Conservation (phyloP, 495 filamentous ascomycete genomes). For the Aspergillus wentii region DNA sequence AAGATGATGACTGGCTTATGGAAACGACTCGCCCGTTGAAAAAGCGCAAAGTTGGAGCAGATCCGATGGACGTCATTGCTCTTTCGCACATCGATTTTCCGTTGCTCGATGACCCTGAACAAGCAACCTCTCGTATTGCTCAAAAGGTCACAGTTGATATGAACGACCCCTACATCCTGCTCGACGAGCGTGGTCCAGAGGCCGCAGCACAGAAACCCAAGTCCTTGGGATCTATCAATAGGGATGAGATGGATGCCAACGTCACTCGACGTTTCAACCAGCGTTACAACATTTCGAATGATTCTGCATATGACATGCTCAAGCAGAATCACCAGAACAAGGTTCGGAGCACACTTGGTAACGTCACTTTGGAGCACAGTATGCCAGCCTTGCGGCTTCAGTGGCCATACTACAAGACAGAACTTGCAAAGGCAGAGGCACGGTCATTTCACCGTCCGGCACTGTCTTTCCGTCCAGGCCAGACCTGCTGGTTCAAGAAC, state of each 20-base stretch:
- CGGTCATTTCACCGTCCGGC: slow-evolving; percentile 87
- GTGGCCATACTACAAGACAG: slow-evolving; percentile 90
- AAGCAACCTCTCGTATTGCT: slow-evolving; percentile 60
- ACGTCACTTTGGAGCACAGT: slow-evolving; percentile 82
- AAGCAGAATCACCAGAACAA: slow-evolving; percentile 97
- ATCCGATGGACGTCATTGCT: slow-evolving; percentile 37
- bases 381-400: slow-evolving; percentile 84
- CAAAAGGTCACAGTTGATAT: slow-evolving; percentile 80
- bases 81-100: slow-evolving; percentile 44
- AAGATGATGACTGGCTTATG: slow-evolving; percentile 47
- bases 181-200: slow-evolving; percentile 58
- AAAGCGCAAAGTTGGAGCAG: slow-evolving; percentile 41
- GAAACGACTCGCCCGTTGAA: slow-evolving; percentile 43
- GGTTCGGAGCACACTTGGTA: slow-evolving; percentile 83
- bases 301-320: slow-evolving; percentile 88
- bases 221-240: slow-evolving; percentile 23
- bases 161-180: slow-evolving; percentile 81
- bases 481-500: slow-evolving; percentile 50
- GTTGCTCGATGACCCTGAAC: slow-evolving; percentile 56
- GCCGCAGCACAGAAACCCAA: slow-evolving; percentile 39
- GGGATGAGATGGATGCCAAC: slow-evolving; percentile 36
- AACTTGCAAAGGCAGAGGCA: slow-evolving; percentile 70
- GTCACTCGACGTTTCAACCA: slow-evolving; percentile 50
- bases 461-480: slow-evolving; percentile 57
- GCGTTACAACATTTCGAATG: slow-evolving; percentile 93